Percentiles rank a stretch among this genome's conserved stretches.
Evolutionary conservation across 106 monocot species (phyloP).

Genomic region (Phalaenopsis aphrodite): DNA sequence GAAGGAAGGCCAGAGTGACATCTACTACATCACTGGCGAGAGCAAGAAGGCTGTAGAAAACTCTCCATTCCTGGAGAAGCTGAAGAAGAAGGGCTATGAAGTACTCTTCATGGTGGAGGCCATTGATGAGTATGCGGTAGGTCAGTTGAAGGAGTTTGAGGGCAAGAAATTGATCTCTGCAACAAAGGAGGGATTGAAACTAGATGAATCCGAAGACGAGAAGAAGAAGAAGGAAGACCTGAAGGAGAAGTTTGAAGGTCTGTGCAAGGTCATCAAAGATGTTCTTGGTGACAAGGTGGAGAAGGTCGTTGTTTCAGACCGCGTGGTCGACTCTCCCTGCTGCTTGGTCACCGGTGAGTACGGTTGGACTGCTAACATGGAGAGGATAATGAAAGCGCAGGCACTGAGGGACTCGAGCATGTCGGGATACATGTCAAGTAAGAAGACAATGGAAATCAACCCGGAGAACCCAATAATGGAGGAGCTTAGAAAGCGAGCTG

Average conservation of each 20-base stretch:
- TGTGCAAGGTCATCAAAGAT: constrained; percentile 77
- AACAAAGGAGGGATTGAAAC: constrained; percentile 66
- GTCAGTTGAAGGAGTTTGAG: constrained; percentile 73
- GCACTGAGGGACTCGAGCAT: constrained; percentile 71
- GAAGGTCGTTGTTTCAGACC: constrained; percentile 72
- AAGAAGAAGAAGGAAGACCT: constrained; percentile 59
- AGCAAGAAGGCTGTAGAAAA: constrained; percentile 87
- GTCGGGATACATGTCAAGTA: constrained; percentile 77
- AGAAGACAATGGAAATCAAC: constrained; percentile 88
- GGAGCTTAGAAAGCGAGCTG: constrained; percentile 64
- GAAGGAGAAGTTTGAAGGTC: constrained; percentile 64
- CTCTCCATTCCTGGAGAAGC: constrained; percentile 75
- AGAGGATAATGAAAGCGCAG: constrained; percentile 80
- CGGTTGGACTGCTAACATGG: constrained; percentile 83
- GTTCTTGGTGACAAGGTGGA: constrained; percentile 69
- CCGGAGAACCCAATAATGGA: constrained; percentile 80
- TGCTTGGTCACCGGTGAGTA: constrained; percentile 74
- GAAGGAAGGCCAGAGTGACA: constrained; percentile 80
- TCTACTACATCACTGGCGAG: constrained; percentile 78
- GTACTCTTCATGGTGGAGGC: constrained; percentile 76
- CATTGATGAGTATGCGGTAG: constrained; percentile 70
- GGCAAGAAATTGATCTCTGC: constrained; percentile 76
- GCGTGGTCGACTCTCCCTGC: constrained; percentile 75
- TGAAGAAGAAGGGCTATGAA: constrained; percentile 72
- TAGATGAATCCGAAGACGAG: constrained; percentile 69